Evolutionary conservation across 768 basidiomycete genomes (phyloP).

Genomic region (Naganishia randhawae): DNA sequence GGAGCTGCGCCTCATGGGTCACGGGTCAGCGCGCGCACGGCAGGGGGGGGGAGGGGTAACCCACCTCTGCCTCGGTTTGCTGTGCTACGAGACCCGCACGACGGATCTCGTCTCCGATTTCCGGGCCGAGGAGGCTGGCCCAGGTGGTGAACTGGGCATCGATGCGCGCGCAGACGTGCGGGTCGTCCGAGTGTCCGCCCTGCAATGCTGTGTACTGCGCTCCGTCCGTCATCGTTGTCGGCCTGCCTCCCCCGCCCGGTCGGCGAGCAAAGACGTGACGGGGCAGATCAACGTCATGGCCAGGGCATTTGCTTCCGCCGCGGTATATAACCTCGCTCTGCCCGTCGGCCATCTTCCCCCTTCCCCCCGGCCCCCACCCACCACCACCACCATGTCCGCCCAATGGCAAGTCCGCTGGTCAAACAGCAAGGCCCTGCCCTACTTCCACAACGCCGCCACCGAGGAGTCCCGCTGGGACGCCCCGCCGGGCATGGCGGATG

Average conservation of each 20-base stretch:
- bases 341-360: neutral
- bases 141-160: conserved; percentile 53
- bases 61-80: neutral
- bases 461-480: conserved; percentile 74
- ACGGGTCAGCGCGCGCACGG: neutral
- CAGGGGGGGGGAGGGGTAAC: neutral
- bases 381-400: conserved; percentile 20
- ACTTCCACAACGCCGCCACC: conserved; percentile 77
- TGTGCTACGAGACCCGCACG: too few species aligned
- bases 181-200: neutral
- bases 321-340: neutral
- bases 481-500: conserved; percentile 62
- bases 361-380: too few species aligned
- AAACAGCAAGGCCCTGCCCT: conserved; percentile 68
- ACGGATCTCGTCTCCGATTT: neutral
- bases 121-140: conserved; percentile 55
- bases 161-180: neutral
- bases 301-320: neutral
- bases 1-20: conserved; percentile 40
- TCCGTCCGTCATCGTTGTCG: too few species aligned
- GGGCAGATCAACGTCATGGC: too few species aligned
- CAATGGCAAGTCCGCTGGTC: conserved; percentile 86
- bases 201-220: neutral
- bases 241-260: too few species aligned
- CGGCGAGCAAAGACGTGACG: too few species aligned